These are phyloP conservation scores for Raffaelea arxii DNA, from an alignment of 2,329 filamentous ascomycete genomes.

Conservation along the genomic window DNA sequence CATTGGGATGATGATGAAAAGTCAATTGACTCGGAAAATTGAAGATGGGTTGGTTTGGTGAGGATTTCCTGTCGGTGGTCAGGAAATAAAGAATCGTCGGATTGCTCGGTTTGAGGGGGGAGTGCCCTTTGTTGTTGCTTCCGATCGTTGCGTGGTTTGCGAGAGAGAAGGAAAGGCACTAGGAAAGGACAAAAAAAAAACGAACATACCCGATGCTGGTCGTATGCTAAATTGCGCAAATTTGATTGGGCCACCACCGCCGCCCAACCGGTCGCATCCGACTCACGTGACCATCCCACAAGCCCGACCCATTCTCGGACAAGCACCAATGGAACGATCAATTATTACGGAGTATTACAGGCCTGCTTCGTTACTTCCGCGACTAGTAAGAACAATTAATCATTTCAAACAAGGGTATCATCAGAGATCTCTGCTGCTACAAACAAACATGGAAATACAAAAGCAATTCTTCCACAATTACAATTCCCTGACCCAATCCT, in stretches of 20 bases:
- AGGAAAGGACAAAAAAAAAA: background rate
- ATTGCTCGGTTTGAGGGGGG: background rate
- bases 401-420: conserved; percentile 13
- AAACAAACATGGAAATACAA: too few species aligned
- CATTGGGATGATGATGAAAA: conserved; percentile 34
- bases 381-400: too few species aligned
- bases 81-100: background rate
- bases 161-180: too few species aligned
- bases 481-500: background rate
- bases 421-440: too few species aligned
- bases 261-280: conserved; percentile 12
- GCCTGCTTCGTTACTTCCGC: too few species aligned
- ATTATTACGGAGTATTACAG: too few species aligned
- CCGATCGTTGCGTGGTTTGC: background rate
- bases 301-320: background rate
- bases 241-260: conserved; percentile 10
- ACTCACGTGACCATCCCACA: conserved; percentile 10
- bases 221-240: conserved; percentile 13
- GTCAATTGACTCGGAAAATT: background rate
- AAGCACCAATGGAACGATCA: too few species aligned
- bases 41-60: background rate
- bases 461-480: background rate
- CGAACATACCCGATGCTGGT: background rate
- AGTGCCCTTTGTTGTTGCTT: too few species aligned
- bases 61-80: background rate